Conservation (phyloP, 1,284 basidiomycete species). For the Vanrija sp. region DNA sequence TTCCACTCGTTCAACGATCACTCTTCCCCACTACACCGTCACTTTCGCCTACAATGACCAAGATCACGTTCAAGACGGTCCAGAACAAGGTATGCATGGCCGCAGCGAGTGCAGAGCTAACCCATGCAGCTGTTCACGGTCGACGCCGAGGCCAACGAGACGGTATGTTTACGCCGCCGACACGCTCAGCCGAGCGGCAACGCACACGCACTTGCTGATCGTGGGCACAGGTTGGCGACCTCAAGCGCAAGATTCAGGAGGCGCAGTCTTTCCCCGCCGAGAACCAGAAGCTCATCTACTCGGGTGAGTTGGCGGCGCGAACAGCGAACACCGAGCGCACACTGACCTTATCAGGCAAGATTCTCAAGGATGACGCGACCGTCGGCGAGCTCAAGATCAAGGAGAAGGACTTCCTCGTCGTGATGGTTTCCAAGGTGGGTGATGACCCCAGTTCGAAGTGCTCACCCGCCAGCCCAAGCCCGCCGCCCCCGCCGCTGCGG, state of each 20-base stretch:
- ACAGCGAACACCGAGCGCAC: background rate
- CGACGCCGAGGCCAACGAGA: conserved; percentile 72
- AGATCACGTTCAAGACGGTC: conserved; percentile 88
- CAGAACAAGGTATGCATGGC: conserved; percentile 78
- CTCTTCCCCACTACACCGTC: background rate
- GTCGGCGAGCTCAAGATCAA: conserved; percentile 87
- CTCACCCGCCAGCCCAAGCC: conserved; percentile 38
- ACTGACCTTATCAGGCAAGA: conserved; percentile 64
- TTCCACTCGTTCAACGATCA: background rate
- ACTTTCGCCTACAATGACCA: conserved; percentile 58
- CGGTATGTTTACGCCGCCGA: conserved; percentile 47
- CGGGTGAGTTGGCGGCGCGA: conserved; percentile 55
- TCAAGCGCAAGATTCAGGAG: conserved; percentile 83
- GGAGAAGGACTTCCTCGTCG: conserved; percentile 97
- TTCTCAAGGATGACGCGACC: conserved; percentile 82
- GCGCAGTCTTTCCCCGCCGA: conserved; percentile 63
- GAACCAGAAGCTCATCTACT: conserved; percentile 93
- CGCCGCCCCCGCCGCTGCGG: conserved; percentile 44
- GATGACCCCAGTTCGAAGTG: background rate
- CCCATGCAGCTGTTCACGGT: conserved; percentile 58
- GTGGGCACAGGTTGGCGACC: conserved; percentile 56
- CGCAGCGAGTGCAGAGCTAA: conserved; percentile 62
- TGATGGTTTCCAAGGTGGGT: conserved; percentile 93
- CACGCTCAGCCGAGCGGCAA: background rate
- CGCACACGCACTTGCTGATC: background rate